Evolutionary conservation across 169 alveolate species (phyloP), one percentile per base, ranked within the genome.

Genomic region (Cyclospora cayetanensis): DNA sequence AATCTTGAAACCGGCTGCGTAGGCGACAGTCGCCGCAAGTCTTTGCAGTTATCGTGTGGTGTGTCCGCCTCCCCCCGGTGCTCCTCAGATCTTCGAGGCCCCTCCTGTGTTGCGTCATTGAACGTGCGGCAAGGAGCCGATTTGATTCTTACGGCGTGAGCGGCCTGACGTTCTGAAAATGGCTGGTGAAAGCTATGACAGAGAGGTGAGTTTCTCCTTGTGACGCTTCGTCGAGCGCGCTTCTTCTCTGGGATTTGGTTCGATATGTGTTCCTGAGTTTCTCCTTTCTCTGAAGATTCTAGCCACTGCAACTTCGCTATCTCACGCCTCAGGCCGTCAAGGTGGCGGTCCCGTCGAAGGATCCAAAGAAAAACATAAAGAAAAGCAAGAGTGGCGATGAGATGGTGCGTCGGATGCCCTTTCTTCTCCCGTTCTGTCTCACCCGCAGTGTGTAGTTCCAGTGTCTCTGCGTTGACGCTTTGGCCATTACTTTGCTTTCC

Each of bases 261-360:
- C 15, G 7, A 15, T 46, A 15, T 46, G 7, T 46, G 7, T 15
- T 46, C 15, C n/a, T 7, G 60, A 15, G 60, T 46, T 46, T 7
- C 60, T 7, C 60, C 15, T 15, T 46, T 46, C 7, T 15, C 15
- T 7, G 15, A 11, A 15, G 7, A 11, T 7, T 46, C 15, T 46
- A 7, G 60, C n/a, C 60, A 46, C 15, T 46, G 60, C 60, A 7
- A 11, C 60, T 46, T 46, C 60, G n/a, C 15, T 7, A 7, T 15
- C 15, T 46, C 15, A 15, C 60, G 70, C 70, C 20, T 15, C 50
- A 77, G 88, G 88, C 88, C 11, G 88, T 77, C 31, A 77, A 77
- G 88, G 70, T 77, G 18, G 70, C 72, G 37, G 88, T 77, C 50
- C 88, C 88, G 70, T 43, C 88, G 31, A 77, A 77, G 31, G 88